phyloP scores from a whole-genome alignment of 805 yeast genomes.

The Wickerhamiella siamensis region DNA sequence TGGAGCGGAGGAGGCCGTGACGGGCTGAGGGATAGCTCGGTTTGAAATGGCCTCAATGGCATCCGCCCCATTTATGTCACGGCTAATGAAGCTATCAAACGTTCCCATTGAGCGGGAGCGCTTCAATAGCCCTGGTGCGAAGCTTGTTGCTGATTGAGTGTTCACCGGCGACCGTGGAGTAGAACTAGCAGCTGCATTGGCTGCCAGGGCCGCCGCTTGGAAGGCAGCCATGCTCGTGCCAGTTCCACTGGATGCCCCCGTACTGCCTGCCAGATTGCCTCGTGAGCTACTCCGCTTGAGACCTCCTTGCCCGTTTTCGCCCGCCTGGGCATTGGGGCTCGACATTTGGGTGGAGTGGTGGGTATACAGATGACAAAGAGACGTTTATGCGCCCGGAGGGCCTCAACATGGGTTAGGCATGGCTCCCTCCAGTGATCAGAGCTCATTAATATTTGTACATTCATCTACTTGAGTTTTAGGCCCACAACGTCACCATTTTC shows the following conservation, averaged over 20 bases:
- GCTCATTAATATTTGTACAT: constrained; percentile 2
- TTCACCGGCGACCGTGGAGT: neutral
- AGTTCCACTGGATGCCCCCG: neutral
- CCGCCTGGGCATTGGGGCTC: neutral
- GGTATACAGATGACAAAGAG: neutral
- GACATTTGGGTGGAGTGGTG: neutral
- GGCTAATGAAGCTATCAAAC: constrained; percentile 5
- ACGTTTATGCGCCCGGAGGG: neutral
- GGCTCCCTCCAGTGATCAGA: neutral
- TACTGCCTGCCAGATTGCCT: neutral
- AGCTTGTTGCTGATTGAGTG: neutral
- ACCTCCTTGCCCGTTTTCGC: neutral
- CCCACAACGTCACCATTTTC: constrained; percentile 57
- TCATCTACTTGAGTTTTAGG: constrained; percentile 37
- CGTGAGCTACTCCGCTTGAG: neutral
- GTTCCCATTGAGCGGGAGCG: constrained; percentile 11
- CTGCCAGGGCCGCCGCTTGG: neutral
- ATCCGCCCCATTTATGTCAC: constrained; percentile 5
- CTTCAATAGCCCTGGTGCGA: constrained; percentile 5
- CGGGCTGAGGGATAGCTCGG: neutral
- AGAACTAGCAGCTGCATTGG: neutral
- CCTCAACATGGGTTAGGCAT: neutral
- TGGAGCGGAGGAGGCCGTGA: neutral
- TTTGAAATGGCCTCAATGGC: neutral
- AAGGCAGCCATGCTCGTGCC: neutral